Evolutionary conservation across 306 rosid species (phyloP).

Genomic region (peach (Prunus persica)): Prunus_persica_NCBIv2 NC_034016.1:5672001-5672500

Average conservation of each 20-base stretch:
- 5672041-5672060: conserved; percentile 29
- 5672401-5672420: conserved; percentile 41
- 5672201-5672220: conserved; percentile 67
- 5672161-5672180: conserved; percentile 36
- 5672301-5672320: conserved; percentile 49
- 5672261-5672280: conserved; percentile 63
- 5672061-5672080: conserved; percentile 67
- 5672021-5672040: conserved; percentile 42
- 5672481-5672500: conserved; percentile 60
- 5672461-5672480: conserved; percentile 48
- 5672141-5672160: conserved; percentile 41
- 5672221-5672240: conserved; percentile 67
- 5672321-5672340: conserved; percentile 50
- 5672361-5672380: conserved; percentile 42
- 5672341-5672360: conserved; percentile 42
- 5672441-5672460: conserved; percentile 59
- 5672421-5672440: conserved; percentile 39
- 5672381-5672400: conserved; percentile 51
- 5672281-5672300: conserved; percentile 64
- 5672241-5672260: conserved; percentile 47
- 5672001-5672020: conserved; percentile 39
- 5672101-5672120: conserved; percentile 53
- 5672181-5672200: conserved; percentile 67
- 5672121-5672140: conserved; percentile 77
- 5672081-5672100: conserved; percentile 33